Conservation (phyloP, 2,329 filamentous ascomycete genomes). For the Aureobasidium sp. region DNA sequence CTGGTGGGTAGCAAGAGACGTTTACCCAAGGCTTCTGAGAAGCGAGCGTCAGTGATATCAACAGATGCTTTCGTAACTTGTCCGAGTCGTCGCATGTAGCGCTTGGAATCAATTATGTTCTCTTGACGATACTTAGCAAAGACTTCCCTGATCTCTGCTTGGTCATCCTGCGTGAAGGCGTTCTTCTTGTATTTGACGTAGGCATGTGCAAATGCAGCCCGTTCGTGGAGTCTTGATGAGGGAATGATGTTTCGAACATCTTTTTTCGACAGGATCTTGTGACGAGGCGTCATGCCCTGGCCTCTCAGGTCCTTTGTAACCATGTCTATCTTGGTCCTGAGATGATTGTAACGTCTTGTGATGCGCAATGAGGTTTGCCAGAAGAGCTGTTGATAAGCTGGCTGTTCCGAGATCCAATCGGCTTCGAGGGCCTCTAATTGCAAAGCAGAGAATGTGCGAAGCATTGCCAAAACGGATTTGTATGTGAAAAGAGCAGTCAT, state of each 20-base stretch:
- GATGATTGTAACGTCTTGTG: not conserved
- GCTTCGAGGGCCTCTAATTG: not conserved
- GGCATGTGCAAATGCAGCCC: conserved; percentile 3
- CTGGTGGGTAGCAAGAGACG: not conserved
- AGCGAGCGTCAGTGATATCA: not conserved
- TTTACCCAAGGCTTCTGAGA: not conserved
- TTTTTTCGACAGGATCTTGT: not conserved
- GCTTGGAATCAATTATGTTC: not conserved
- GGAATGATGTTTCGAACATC: not conserved
- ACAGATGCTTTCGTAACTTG: not conserved
- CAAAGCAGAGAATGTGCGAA: not conserved
- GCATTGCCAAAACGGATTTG: not conserved
- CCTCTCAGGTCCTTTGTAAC: not conserved
- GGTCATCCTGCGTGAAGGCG: not conserved
- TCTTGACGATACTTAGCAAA: not conserved
- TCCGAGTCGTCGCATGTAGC: not conserved
- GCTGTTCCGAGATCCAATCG: not conserved
- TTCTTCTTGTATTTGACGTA: not conserved
- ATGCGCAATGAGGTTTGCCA: not conserved
- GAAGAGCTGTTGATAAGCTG: not conserved
- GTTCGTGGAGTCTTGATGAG: not conserved
- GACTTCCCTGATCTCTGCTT: not conserved
- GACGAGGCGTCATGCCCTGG: not conserved
- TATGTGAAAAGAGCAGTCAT: not conserved
- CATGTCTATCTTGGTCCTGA: not conserved